Base-by-base conservation (phyloP, 1,139 yeast genomes). In the Blastobotrys persicus region DNA sequence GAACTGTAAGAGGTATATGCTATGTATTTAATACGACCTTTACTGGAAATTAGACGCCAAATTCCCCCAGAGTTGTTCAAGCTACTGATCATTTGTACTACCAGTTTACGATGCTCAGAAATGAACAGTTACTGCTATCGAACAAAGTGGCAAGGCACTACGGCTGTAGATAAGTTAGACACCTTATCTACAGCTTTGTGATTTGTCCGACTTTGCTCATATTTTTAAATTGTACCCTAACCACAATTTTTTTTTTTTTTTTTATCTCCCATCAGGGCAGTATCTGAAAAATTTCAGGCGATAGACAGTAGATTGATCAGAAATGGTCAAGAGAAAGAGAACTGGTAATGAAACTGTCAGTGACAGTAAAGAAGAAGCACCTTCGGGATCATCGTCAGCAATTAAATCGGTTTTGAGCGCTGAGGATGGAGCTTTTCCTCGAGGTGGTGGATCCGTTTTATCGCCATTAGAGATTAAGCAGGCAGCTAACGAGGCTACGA, bases 381-480 rank as follows among this genome's bases (percentile, higher is more conserved):
- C 49, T 12, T 33, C 31, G 5, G 38, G 37, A 2, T 32, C 34
- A 13, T 4, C 13, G 12, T 11, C 35, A 2, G 34, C 46, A 9
- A 31, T 34, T 32, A 48, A 45, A 39, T 55, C 59, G 14, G 49
- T 55, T 18, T 49, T 64, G 38, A 37, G 48, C 51, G 26, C 39
- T 5, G 66, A 65, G 33, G 72, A 68, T 55, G 78, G 81, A 47
- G 80, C 95, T 16, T 92, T 92, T 65, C 98, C 98, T 45, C 84
- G 99, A 80, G 98, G 98, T 60, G 98, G 98, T 59, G 74, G 73
- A 4, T 80, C 86, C 9, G 88, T 83, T 14, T 77, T 91, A 66
- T 81, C 96, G 2, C 91, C 98, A 3, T 72, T 92, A 58, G 99
- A 92, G 70, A 82, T 88, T 59, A 89, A 89, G 66, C 95, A 89